These are phyloP conservation scores for Pulchroboletus neoregius DNA, from an alignment of 1,284 basidiomycete genomes.

Conservation along the genomic window DNA sequence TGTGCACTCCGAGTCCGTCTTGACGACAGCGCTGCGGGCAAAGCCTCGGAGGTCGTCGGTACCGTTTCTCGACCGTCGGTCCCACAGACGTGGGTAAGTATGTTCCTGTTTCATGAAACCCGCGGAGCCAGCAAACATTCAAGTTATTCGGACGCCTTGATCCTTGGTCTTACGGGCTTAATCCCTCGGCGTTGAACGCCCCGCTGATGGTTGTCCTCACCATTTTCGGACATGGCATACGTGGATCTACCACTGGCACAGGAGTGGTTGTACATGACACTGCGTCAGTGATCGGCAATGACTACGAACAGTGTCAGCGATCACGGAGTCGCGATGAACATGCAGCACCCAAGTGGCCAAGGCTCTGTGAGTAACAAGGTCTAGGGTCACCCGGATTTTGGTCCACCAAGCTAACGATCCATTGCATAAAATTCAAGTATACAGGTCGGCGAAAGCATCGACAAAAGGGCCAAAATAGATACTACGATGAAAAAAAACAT, in stretches of 20 bases:
- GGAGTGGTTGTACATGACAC: neutral
- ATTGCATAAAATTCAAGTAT: slow-evolving; percentile 5
- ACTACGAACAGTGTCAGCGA: too few relatives aligned
- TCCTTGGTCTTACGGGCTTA: neutral
- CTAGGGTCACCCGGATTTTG: too few relatives aligned
- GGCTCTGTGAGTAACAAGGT: too few relatives aligned
- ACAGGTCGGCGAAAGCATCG: slow-evolving; percentile 3
- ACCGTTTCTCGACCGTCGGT: neutral
- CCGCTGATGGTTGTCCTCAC: too few relatives aligned
- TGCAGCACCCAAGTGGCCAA: too few relatives aligned
- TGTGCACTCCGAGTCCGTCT: too few relatives aligned
- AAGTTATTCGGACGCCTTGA: too few relatives aligned
- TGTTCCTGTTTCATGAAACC: slow-evolving; percentile 4
- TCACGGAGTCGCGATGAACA: too few relatives aligned
- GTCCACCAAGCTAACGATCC: neutral
- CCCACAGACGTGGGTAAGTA: neutral
- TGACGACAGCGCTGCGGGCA: neutral
- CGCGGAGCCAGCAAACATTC: neutral
- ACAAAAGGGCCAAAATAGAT: slow-evolving; percentile 22
- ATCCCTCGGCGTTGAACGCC: neutral
- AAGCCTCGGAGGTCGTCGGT: neutral
- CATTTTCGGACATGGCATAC: neutral
- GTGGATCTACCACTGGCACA: neutral
- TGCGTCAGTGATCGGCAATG: neutral
- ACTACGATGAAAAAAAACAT: slow-evolving; percentile 2